phyloP scores from a whole-genome alignment of 192 early-diverging fungal species.

The Gonapodya prolifera region DNA sequence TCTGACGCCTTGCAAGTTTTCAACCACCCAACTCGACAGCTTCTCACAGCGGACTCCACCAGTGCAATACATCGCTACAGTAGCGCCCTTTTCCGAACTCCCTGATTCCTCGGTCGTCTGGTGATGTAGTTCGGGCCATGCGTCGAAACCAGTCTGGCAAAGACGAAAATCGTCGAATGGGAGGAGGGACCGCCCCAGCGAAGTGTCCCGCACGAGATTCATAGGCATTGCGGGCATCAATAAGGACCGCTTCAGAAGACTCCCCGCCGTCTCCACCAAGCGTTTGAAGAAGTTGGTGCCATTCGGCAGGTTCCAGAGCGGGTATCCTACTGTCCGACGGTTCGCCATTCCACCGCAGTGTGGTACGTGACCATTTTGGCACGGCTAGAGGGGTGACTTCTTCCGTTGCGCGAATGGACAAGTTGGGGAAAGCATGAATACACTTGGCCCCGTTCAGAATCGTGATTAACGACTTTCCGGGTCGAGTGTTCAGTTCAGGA shows the following conservation, averaged over 20 bases:
- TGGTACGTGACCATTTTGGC: neutral
- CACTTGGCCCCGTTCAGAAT: neutral
- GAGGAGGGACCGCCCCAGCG: constrained; percentile 35
- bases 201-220: constrained; percentile 52
- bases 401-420: neutral
- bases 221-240: constrained; percentile 60
- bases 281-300: constrained; percentile 32
- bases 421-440: neutral
- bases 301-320: constrained; percentile 22
- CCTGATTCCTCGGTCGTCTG: no score
- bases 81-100: no score
- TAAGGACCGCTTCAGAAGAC: no score
- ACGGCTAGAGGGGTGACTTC: neutral
- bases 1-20: constrained; percentile 11
- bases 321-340: neutral
- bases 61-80: constrained; percentile 55
- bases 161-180: constrained; percentile 49
- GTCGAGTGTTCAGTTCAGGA: neutral
- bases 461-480: no score
- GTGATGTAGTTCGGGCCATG: constrained; percentile 7
- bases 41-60: constrained; percentile 47
- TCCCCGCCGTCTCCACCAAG: no score
- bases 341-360: neutral
- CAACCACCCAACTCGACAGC: constrained; percentile 35
- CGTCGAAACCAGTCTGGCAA: constrained; percentile 43